These are phyloP conservation scores for Neonectria neomacrospora DNA, from an alignment of 2,329 filamentous ascomycete species.

Conservation along the genomic window DNA sequence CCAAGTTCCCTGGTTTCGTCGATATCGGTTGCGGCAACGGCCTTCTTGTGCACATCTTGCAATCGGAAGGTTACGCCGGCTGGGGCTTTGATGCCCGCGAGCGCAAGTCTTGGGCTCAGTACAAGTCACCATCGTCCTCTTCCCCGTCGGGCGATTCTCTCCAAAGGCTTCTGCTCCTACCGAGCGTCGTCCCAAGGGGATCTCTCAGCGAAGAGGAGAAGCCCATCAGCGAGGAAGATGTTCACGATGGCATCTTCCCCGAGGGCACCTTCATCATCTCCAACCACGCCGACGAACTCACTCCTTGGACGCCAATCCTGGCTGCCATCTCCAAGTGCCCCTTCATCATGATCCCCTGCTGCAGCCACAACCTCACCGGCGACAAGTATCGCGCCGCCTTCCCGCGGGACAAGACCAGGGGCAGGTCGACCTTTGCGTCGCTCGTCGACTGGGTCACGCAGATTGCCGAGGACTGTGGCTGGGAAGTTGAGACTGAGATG, in stretches of 20 bases:
- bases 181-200: conserved; percentile 51
- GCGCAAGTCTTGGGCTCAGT: conserved; percentile 86
- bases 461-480: conserved; percentile 79
- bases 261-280: conserved; percentile 89
- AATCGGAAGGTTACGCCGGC: conserved; percentile 81
- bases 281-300: conserved; percentile 97
- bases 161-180: conserved; percentile 61
- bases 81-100: conserved; percentile 93
- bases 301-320: conserved; percentile 92
- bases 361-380: conserved; percentile 87
- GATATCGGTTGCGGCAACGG: conserved; percentile 98
- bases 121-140: conserved; percentile 55
- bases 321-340: conserved; percentile 79
- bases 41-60: conserved; percentile 84
- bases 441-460: conserved; percentile 81
- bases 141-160: conserved; percentile 51
- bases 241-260: conserved; percentile 74
- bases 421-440: conserved; percentile 80
- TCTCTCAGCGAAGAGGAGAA: conserved; percentile 28
- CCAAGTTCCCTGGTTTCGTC: conserved; percentile 84
- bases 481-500: conserved; percentile 82
- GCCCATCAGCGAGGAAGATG: conserved; percentile 29
- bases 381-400: conserved; percentile 75
- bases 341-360: conserved; percentile 95
- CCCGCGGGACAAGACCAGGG: conserved; percentile 61